Percentiles rank a stretch among this genome's conserved stretches.
phyloP scores from a whole-genome alignment of 106 monocot genomes.

The Dioscorea zingiberensis region DNA sequence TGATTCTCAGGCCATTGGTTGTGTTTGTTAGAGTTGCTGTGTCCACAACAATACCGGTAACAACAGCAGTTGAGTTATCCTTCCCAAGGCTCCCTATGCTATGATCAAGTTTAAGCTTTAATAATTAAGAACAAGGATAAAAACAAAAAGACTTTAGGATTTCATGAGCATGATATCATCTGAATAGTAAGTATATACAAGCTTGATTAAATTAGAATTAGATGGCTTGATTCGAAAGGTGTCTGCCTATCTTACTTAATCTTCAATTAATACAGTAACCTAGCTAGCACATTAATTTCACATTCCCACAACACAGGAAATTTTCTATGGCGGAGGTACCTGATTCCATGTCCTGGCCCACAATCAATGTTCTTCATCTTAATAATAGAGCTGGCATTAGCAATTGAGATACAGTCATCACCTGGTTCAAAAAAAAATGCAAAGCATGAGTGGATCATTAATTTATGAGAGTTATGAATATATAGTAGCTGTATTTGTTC shows the following conservation, averaged over 20 bases:
- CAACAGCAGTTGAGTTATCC: constrained; percentile 48
- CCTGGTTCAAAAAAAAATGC: constrained; percentile 16
- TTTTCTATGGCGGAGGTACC: constrained; percentile 31
- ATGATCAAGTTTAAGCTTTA: constrained; percentile 10
- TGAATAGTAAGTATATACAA: too few relatives aligned
- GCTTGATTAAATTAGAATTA: too few relatives aligned
- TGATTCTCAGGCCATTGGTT: constrained; percentile 88
- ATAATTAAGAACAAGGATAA: too few relatives aligned
- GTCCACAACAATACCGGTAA: constrained; percentile 58
- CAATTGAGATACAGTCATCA: constrained; percentile 95
- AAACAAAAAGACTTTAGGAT: too few relatives aligned
- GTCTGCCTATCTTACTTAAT: too few relatives aligned
- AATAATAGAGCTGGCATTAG: constrained; percentile 74
- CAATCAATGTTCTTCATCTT: constrained; percentile 93
- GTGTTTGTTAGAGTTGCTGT: constrained; percentile 56
- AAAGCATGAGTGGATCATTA: neutral
- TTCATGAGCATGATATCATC: too few relatives aligned
- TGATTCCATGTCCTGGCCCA: constrained; percentile 99
- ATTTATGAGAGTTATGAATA: neutral
- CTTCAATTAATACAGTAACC: too few relatives aligned
- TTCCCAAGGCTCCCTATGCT: constrained; percentile 97
- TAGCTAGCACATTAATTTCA: too few relatives aligned
- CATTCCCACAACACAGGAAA: too few relatives aligned
- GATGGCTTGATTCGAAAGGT: too few relatives aligned
- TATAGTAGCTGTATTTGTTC: too few relatives aligned